Percentiles rank a stretch among this genome's conserved stretches.
phyloP scores from a whole-genome alignment of 768 basidiomycete species.

The Filobasidium floriforme region DNA sequence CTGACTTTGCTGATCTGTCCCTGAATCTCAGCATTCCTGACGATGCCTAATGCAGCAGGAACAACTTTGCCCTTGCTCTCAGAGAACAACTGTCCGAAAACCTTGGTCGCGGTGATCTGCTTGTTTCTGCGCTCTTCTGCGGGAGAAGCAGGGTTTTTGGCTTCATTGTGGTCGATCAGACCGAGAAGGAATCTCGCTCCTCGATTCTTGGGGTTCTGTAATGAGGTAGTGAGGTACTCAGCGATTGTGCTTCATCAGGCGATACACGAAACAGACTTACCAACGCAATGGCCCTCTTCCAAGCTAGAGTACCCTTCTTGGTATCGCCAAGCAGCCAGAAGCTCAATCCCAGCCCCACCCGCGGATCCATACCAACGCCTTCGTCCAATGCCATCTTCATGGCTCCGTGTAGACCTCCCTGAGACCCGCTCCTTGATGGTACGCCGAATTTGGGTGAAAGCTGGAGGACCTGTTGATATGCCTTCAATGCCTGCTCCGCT shows the following conservation, averaged over 20 bases:
- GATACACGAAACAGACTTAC: conserved; percentile 53
- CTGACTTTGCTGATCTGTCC: conserved; percentile 19
- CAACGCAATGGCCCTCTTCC: conserved; percentile 80
- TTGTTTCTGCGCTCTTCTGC: conserved; percentile 28
- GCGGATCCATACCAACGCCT: conserved; percentile 63
- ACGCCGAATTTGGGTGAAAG: conserved; percentile 60
- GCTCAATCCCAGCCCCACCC: conserved; percentile 91
- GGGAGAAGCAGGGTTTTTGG: conserved; percentile 65
- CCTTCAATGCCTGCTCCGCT: conserved; percentile 67
- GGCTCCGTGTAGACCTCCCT: not conserved
- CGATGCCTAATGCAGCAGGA: conserved; percentile 73
- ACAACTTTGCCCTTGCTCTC: conserved; percentile 52
- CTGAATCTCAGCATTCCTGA: conserved; percentile 62
- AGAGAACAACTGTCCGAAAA: conserved; percentile 64
- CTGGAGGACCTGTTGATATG: conserved; percentile 76
- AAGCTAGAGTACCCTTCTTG: conserved; percentile 72
- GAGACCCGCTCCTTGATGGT: conserved; percentile 30
- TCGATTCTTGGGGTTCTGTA: conserved; percentile 69
- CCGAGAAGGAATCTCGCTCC: conserved; percentile 74
- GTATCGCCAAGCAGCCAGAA: conserved; percentile 82
- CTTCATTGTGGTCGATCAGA: conserved; percentile 74
- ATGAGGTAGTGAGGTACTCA: not conserved
- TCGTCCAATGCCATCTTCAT: not conserved
- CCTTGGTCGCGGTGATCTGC: conserved; percentile 55
- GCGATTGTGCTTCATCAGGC: not conserved